These are phyloP conservation scores for Pelagomonas calceolata DNA, from an alignment of 108 stramenopile genomes.

Conservation along the genomic window DNA sequence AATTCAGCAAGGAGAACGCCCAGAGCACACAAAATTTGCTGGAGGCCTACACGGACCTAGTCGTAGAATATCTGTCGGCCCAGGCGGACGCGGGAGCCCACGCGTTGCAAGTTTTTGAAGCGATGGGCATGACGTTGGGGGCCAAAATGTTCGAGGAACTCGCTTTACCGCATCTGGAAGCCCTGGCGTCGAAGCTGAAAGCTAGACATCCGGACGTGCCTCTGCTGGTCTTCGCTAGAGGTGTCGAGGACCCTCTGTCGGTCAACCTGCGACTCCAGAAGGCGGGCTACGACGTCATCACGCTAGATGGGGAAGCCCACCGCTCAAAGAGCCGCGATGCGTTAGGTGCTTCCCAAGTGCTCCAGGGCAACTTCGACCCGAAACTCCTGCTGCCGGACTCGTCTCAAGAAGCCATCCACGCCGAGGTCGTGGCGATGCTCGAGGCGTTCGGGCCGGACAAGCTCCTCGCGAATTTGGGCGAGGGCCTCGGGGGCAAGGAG, in stretches of 20 bases:
- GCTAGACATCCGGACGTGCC: conserved; percentile 72
- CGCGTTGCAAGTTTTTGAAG: conserved; percentile 20
- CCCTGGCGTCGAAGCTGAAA: conserved; percentile 61
- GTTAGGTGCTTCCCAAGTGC: conserved; percentile 44
- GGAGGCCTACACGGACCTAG: conserved; percentile 63
- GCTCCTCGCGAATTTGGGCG: conserved; percentile 86
- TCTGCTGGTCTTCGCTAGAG: conserved; percentile 80
- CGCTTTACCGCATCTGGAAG: conserved; percentile 69
- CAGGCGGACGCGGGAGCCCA: conserved; percentile 82
- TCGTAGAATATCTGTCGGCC: conserved; percentile 79
- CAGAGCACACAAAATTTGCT: conserved; percentile 60
- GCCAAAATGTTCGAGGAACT: conserved; percentile 61
- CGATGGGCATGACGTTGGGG: conserved; percentile 23
- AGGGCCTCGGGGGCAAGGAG: conserved; percentile 86
- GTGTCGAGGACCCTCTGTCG: conserved; percentile 24
- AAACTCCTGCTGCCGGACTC: not conserved
- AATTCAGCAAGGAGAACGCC: conserved; percentile 66
- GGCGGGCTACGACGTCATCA: conserved; percentile 77
- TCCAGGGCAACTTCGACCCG: conserved; percentile 88
- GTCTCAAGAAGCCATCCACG: not conserved
- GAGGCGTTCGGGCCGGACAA: conserved; percentile 64
- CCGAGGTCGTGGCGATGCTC: conserved; percentile 52
- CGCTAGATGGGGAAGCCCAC: conserved; percentile 74
- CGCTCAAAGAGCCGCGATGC: conserved; percentile 45
- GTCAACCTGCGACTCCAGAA: conserved; percentile 44